phyloP scores from a whole-genome alignment of 2,329 filamentous ascomycete genomes.

The Penicillium oxalicum region DNA sequence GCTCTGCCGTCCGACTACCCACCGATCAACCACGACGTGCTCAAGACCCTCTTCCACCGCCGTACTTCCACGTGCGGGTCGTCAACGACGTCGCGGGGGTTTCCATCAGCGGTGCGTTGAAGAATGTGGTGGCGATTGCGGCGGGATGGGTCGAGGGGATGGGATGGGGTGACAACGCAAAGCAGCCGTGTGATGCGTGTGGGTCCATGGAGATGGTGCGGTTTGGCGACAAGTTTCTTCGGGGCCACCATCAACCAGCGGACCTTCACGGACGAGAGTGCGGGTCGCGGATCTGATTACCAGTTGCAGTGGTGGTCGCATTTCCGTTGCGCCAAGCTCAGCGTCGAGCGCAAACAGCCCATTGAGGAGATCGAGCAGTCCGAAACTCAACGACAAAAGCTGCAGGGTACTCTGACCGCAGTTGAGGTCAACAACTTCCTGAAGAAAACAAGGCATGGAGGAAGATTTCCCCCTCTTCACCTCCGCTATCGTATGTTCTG shows the following conservation, averaged over 20 bases:
- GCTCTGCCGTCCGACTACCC: slow-evolving; percentile 77
- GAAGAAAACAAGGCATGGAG: slow-evolving; percentile 68
- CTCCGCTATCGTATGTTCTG: slow-evolving; percentile 56
- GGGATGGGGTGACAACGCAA: slow-evolving; percentile 97
- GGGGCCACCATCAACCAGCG: slow-evolving; percentile 68
- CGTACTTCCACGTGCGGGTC: slow-evolving; percentile 95
- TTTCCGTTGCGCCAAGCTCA: slow-evolving; percentile 86
- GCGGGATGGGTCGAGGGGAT: slow-evolving; percentile 93
- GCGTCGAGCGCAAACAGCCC: slow-evolving; percentile 68
- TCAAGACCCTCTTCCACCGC: slow-evolving; percentile 84
- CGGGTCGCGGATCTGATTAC: slow-evolving; percentile 95
- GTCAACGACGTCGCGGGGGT: slow-evolving; percentile 95
- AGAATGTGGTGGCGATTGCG: slow-evolving; percentile 92
- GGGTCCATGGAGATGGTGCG: slow-evolving; percentile 89
- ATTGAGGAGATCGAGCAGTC: slow-evolving; percentile 83
- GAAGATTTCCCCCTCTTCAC: slow-evolving; percentile 88
- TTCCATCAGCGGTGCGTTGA: slow-evolving; percentile 86
- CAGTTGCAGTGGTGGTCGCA: slow-evolving; percentile 83
- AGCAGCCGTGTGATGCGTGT: slow-evolving; percentile 98
- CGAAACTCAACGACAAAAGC: slow-evolving; percentile 93
- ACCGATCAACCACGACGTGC: slow-evolving; percentile 74
- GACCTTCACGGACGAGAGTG: slow-evolving; percentile 96
- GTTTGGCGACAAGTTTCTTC: slow-evolving; percentile 95
- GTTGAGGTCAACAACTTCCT: slow-evolving; percentile 87
- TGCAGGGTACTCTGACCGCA: slow-evolving; percentile 90